phyloP scores from a whole-genome alignment of 2,329 filamentous ascomycete species.

The Cercospora citrullina region DNA sequence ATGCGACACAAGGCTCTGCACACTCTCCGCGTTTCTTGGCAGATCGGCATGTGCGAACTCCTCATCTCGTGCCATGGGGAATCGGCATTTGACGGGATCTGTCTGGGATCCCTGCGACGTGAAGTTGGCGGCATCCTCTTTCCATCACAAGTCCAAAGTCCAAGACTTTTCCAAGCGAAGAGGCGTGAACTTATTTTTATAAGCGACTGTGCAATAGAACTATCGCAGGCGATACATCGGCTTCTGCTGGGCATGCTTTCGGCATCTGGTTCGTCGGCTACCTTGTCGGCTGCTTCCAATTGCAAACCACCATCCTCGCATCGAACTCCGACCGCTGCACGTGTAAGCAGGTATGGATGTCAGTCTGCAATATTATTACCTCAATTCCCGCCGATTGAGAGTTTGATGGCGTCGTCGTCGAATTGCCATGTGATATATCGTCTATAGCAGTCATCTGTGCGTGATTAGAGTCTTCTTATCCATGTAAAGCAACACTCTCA shows the following conservation, averaged over 20 bases:
- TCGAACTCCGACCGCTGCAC: not conserved
- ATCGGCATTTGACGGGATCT: conserved; percentile 1
- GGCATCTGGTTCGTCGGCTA: not conserved
- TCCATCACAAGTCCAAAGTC: not conserved
- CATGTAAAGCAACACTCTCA: too few relatives aligned
- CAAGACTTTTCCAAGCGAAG: not conserved
- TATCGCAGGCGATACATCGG: not conserved
- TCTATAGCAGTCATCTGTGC: not conserved
- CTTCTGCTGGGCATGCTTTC: not conserved
- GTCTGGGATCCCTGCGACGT: not conserved
- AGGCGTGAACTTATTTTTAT: not conserved
- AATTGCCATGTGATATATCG: not conserved
- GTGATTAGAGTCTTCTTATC: too few relatives aligned
- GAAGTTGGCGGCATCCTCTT: not conserved
- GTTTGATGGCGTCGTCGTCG: not conserved
- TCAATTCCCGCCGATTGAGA: not conserved
- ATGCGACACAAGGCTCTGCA: not conserved
- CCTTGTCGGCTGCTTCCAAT: not conserved
- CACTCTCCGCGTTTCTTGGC: conserved; percentile 5
- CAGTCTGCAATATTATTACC: not conserved
- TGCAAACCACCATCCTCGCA: not conserved
- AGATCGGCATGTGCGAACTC: not conserved
- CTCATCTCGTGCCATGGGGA: not conserved
- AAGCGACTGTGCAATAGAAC: not conserved
- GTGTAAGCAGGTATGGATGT: not conserved